These are phyloP conservation scores for Blastobotrys attinorum DNA, from an alignment of 805 yeast species.

Conservation along the genomic window DNA sequence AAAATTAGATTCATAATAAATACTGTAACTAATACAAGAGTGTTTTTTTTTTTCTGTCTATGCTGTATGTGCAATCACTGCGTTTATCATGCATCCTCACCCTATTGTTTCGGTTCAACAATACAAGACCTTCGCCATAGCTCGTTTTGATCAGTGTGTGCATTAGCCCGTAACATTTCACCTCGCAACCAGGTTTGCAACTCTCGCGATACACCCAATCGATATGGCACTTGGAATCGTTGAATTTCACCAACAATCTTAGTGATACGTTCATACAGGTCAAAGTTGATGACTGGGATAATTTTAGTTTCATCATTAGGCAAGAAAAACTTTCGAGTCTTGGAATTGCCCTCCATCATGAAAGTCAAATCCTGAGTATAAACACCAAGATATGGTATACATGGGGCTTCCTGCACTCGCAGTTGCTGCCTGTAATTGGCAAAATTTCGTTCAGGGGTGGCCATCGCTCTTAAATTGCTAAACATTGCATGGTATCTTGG, in stretches of 20 bases:
- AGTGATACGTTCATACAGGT: conserved; percentile 26
- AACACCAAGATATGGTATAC: conserved; percentile 31
- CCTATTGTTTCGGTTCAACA: conserved; percentile 25
- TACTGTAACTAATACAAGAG: not conserved
- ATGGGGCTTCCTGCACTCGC: conserved; percentile 20
- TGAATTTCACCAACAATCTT: conserved; percentile 28
- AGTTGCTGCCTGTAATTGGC: conserved; percentile 25
- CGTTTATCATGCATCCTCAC: too few relatives aligned
- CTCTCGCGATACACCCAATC: conserved; percentile 14
- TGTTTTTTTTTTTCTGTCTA: too few relatives aligned
- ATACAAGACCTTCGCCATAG: conserved; percentile 31
- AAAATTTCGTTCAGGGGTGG: conserved; percentile 31
- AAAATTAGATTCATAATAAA: not conserved
- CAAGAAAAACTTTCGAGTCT: conserved; percentile 7
- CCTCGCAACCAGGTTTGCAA: conserved; percentile 28
- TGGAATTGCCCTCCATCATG: conserved; percentile 31
- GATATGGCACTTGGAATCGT: conserved; percentile 24
- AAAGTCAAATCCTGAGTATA: conserved; percentile 30
- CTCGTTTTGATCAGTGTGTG: conserved; percentile 25
- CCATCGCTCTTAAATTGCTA: conserved; percentile 20
- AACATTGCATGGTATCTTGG: conserved; percentile 21
- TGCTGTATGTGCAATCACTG: too few relatives aligned
- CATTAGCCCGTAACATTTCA: conserved; percentile 27
- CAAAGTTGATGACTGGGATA: conserved; percentile 27
- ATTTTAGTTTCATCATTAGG: conserved; percentile 7